Base-by-base conservation (phyloP, 768 basidiomycete species). In the Rhizopogon vinicolor region DNA sequence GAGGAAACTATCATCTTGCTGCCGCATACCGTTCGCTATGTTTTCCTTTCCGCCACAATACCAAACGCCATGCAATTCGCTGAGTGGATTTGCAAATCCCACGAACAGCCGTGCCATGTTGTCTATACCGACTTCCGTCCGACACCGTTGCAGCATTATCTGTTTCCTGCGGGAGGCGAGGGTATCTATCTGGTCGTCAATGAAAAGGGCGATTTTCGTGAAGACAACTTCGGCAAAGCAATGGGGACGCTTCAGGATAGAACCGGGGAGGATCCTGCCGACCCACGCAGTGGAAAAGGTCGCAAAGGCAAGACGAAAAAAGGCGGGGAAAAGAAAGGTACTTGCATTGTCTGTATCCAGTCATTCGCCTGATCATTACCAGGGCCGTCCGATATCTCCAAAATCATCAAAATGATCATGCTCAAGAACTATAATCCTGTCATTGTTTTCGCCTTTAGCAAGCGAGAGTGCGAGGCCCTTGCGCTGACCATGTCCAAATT, bases 11-110 rank as follows among this genome's bases (percentile, higher is more conserved):
- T 98, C 66, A 98, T 98, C 62, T 84, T 99, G 2, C 84, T 99
- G 10, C 97, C 97, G 8, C 92, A 97, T 70, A 87, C 85, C 13
- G 96, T 98, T 59, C 93, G 90, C 73, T 96, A 97, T 68, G 96
- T 99, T 56, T 99, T 99, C 74, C 85, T 99, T 37, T 99, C 97
- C 19, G 96, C 97, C 58, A 99, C 97, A 14, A 98, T 99, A 52
- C 97, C 97, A 43, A 98, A 99, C 72, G 94, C 96, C 9, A 96
- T 97, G 92, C 93, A 99, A 67, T 99, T 99, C 63, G 93, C 96
- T 28, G 92, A 98, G 72, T 99, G 97, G 97, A 93, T 99, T 67
- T 93, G 89, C 77, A 91, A 93, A 67, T 92, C 89, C 1, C 97
- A 98, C 65, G 89, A 95, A 57, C 97, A 98, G 63, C 96, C 97